Base-by-base conservation (phyloP, 1,284 basidiomycete species). In the Tilletiopsis washingtonensis region DNA sequence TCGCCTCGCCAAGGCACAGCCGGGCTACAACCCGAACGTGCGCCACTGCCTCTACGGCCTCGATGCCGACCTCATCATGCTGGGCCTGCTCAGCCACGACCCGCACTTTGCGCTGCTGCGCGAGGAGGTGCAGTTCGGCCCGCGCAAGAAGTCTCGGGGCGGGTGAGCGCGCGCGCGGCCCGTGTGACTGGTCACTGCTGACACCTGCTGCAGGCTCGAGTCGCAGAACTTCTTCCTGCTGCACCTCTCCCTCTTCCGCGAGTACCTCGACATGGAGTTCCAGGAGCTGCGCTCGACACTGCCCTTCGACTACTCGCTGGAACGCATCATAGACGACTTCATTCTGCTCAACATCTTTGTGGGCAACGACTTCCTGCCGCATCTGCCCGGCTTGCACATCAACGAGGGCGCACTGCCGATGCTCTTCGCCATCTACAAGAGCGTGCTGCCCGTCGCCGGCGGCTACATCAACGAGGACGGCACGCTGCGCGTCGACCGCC, bases 11-110 rank as follows among this genome's bases (percentile, higher is more conserved):
- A 88, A 93, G 67, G 91, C 94, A 23, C 94, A 98, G 75, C 87
- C 87, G 7, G 86, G 87, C 71, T 94, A 98, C 77, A 83, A 91
- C 74, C 86, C 89, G 19, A 91, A 93, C 70, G 79, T 88, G 46
- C 84, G 94, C 59, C 94, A 99, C 76, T 98, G 94, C 76, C 78
- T 99, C 50, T 98, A 99, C 75, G 94, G 94, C 40, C 82, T 99
- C 32, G 94, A 99, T 73, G 94, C 94, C 45, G 94, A 99, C 77
- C 77, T 99, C 55, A 89, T 99, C 76, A 99, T 99, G 94, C 80
- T 99, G 64, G 91, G 90, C 34, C 78, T 99, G 37, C 78, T 98
- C 64, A 93, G 88, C 72, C 94, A 98, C 75, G 94, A 99, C 75
- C 94, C 94, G 3, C 94, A 99, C 76, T 98, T 98, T 76, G 96